Percentiles rank a stretch among this genome's conserved stretches.
Conservation (phyloP, 176 grass and related monocot species). For the Musa acuminata region DNA sequence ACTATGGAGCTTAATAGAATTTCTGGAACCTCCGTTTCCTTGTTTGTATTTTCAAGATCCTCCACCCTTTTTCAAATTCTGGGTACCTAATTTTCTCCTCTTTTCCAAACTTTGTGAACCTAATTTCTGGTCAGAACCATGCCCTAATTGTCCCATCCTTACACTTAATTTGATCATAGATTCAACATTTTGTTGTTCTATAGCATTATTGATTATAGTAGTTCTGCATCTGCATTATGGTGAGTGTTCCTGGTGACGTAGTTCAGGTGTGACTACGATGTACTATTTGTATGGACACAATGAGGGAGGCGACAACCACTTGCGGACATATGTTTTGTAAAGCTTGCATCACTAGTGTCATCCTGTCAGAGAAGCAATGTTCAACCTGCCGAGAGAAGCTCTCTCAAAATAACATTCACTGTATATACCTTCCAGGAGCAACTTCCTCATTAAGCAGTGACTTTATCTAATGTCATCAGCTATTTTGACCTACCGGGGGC, state of each 20-base stretch:
- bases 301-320: slow-evolving; percentile 6
- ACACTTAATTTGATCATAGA: neutral
- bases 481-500: too few relatives aligned
- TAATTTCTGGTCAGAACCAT: too few relatives aligned
- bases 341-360: slow-evolving; percentile 10
- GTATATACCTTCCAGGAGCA: slow-evolving; percentile 15
- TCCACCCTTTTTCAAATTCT: too few relatives aligned
- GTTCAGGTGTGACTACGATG: neutral
- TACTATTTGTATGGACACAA: slow-evolving; percentile 9
- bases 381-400: slow-evolving; percentile 6
- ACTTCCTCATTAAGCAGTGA: neutral
- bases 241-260: neutral
- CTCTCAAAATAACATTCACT: neutral
- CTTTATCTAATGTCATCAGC: too few relatives aligned
- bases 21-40: too few relatives aligned
- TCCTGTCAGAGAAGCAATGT: neutral
- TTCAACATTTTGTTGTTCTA: neutral
- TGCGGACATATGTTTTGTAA: slow-evolving; percentile 18
- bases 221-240: neutral
- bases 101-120: too few relatives aligned
- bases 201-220: neutral
- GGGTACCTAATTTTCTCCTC: too few relatives aligned
- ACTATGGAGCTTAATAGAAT: too few relatives aligned
- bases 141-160: too few relatives aligned
- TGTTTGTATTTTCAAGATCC: too few relatives aligned